Base-by-base conservation (phyloP, 2,329 filamentous ascomycete genomes). In the Sclerotinia sclerotiorum region DNA sequence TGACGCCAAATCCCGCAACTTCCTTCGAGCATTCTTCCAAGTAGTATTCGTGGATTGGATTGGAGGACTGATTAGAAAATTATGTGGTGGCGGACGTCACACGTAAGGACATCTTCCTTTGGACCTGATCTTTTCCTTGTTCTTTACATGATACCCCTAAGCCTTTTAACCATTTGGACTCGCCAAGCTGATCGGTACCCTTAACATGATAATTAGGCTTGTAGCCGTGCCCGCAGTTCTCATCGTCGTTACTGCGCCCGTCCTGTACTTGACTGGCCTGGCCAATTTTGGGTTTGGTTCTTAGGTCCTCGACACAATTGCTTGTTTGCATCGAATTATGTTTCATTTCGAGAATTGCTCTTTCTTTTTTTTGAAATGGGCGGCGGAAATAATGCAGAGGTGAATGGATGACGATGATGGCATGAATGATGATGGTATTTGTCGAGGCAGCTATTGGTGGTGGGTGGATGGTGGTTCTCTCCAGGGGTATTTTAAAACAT, bases 301-400 rank as follows among this genome's bases (percentile, higher is more conserved):
- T 65, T 48, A 32, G 13, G 39, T 65, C 63, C 42, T 51, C 46
- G 39, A 63, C 8, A 85, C 75, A 0, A 77, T 87, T 19, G 77
- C 80, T 1, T 84, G 86, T 49, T 84, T 84, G 8, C 80, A 56
- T 87, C 35, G 2, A 85, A 87, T 73, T 87, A 88, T 71, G 82
- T 86, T 46, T 81, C 8, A 86, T 70, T 77, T 87, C 1, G 85
- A 85, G 29, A 19, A 62, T 62, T 51, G 54, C 32, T n/a, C 11
- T 15, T 15, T n/a, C 11, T 15, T 15, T 51, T 39, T 39, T 51
- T 63, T 39, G 58, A 32, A 17, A 17, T 13, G 13, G 15, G 39
- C n/a, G 29, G 10, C 29, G n/a, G 60, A n/a, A 24, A 49, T 63
- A 35, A 63, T 63, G n/a, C 8, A 42, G 17, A 32, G 32, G 11